Base-by-base conservation (phyloP, 768 basidiomycete genomes). In the Tricholomella constricta region DNA sequence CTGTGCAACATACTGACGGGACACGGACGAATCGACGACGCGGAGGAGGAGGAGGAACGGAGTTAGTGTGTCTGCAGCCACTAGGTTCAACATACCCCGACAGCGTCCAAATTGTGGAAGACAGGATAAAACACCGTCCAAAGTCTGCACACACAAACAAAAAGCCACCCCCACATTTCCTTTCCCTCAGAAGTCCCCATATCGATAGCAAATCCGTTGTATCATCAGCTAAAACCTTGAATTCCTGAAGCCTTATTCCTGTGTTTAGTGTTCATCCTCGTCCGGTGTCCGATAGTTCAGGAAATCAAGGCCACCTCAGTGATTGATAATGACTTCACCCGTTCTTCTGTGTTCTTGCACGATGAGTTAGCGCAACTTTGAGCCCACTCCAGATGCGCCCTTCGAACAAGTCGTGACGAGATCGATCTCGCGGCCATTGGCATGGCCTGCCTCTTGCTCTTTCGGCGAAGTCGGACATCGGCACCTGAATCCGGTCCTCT, bases 51-150 rank as follows among this genome's bases (percentile, higher is more conserved):
- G 66, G 61, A 62, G 63, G 60, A 69, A 66, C 63, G 69, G 74
- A 72, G 74, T 70, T 64, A 68, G 80, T 82, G 76, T 79, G 70
- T 72, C 78, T 76, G 68, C 61, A 66, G 74, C 73, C 72, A 75
- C 75, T 71, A 72, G 69, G 75, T 77, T 76, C 82, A 84, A 80
- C 80, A 81, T 74, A 74, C 75, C 72, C 73, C 76, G 77, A 82
- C 81, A 82, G 68, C 72, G 80, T 79, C 79, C 86, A 88, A 87
- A 88, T 82, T 75, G 72, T 80, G 69, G 74, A 85, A 78, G 83
- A 85, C 84, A 84, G 73, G 75, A 77, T 83, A 85, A 86, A 85
- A 87, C 85, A 88, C 83, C 64, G 71, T 69, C 66, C 76, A 75
- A 75, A 78, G 66, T 61, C 65, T 76, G 75, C 61, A 68, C 68